phyloP scores from a whole-genome alignment of 192 early-diverging fungal species.

The Geranomyces variabilis region DNA sequence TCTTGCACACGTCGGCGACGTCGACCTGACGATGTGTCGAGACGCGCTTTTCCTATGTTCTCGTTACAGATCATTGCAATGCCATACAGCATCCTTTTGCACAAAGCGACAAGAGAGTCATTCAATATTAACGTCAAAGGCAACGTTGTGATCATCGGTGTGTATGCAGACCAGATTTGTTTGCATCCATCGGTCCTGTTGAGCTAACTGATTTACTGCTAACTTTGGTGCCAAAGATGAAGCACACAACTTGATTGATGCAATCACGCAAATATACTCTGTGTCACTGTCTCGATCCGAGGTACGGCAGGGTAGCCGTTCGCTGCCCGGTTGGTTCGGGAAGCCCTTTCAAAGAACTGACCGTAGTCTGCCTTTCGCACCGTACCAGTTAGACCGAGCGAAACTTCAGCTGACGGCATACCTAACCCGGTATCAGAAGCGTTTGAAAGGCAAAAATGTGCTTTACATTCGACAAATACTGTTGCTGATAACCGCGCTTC shows the following conservation, averaged over 20 bases:
- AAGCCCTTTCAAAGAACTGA: too few species aligned
- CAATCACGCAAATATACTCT: constrained; percentile 71
- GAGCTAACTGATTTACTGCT: not conserved
- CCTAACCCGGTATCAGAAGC: constrained; percentile 65
- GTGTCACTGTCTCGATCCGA: constrained; percentile 56
- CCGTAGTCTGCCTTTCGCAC: too few species aligned
- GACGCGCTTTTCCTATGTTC: too few species aligned
- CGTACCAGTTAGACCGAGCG: constrained; percentile 40
- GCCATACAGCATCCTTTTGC: constrained; percentile 87
- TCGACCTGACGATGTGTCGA: too few species aligned
- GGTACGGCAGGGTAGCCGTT: constrained; percentile 22
- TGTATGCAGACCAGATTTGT: constrained; percentile 37
- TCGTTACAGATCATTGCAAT: constrained; percentile 72
- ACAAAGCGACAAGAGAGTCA: constrained; percentile 71
- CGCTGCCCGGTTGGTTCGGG: not conserved
- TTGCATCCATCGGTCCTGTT: too few species aligned
- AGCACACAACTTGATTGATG: constrained; percentile 58
- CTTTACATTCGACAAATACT: constrained; percentile 78
- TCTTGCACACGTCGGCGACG: not conserved
- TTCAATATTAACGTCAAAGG: constrained; percentile 70
- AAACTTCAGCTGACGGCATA: constrained; percentile 67
- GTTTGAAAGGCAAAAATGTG: constrained; percentile 73
- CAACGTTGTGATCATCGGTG: constrained; percentile 85
- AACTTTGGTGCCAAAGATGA: constrained; percentile 43
- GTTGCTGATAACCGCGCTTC: constrained; percentile 58